Conservation (phyloP, 2,329 filamentous ascomycete species). For the Sporothrix schenckii region DNA sequence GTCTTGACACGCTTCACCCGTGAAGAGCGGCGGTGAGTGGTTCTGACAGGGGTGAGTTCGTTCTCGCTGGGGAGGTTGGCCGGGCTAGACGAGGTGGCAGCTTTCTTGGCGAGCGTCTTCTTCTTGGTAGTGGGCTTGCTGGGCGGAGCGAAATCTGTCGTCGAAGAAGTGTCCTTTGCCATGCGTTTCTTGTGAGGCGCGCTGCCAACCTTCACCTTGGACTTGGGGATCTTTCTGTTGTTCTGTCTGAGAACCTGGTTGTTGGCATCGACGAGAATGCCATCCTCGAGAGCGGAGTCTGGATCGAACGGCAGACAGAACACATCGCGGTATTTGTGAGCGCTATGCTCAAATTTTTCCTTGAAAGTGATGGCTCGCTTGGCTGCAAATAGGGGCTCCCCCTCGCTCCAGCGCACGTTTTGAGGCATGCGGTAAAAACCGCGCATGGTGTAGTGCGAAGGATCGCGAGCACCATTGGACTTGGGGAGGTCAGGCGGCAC, state of each 20-base stretch:
- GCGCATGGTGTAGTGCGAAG: background rate
- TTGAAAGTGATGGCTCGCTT: conserved; percentile 12
- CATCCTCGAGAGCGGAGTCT: background rate
- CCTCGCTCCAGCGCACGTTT: conserved; percentile 4
- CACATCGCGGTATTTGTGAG: background rate
- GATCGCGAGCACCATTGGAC: background rate
- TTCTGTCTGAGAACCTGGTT: conserved; percentile 2
- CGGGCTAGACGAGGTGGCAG: background rate
- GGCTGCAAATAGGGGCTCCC: background rate
- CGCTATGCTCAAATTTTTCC: background rate
- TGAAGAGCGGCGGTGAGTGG: conserved; percentile 18
- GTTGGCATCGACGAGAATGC: conserved; percentile 5
- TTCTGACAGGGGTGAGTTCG: conserved; percentile 30
- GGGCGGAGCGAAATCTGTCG: background rate
- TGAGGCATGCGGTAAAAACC: conserved; percentile 2
- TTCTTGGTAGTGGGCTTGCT: background rate
- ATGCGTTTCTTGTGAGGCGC: background rate
- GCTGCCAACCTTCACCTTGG: background rate
- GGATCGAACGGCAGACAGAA: conserved; percentile 4
- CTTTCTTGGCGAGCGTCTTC: background rate
- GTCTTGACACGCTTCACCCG: conserved; percentile 1
- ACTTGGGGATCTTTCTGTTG: conserved; percentile 9
- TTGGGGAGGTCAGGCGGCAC: conserved; percentile 44
- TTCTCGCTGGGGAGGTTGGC: conserved; percentile 30
- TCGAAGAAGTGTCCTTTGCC: background rate